Conservation (phyloP, 176 grass and related monocot genomes). For the Bolboschoenus planiculmis region DNA sequence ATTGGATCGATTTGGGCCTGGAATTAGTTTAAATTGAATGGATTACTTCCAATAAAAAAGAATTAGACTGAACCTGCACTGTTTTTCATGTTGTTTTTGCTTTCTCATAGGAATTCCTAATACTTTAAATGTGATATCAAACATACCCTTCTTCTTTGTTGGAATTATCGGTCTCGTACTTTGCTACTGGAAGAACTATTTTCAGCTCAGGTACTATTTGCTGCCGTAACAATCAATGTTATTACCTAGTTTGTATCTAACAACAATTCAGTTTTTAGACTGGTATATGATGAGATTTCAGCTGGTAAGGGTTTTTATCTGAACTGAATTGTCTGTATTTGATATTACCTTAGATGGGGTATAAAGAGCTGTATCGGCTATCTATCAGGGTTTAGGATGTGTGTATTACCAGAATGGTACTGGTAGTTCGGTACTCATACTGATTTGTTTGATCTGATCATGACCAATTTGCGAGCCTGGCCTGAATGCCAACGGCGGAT, state of each 20-base stretch:
- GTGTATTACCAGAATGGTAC: neutral
- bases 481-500: neutral
- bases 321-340: neutral
- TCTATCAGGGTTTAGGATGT: neutral
- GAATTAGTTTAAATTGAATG: neutral
- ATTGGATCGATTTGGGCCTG: neutral
- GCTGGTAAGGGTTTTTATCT: neutral
- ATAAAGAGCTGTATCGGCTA: neutral
- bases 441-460: neutral
- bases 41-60: no score
- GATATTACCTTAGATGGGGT: neutral
- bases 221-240: neutral
- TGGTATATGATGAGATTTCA: neutral
- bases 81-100: neutral
- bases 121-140: constrained; percentile 83
- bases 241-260: neutral
- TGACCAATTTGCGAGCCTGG: neutral
- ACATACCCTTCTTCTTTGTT: constrained; percentile 83
- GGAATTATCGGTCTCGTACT: constrained; percentile 50
- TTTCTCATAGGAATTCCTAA: constrained; percentile 70
- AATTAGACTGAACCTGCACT: no score
- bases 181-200: constrained; percentile 67
- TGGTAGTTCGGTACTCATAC: neutral
- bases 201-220: constrained; percentile 55
- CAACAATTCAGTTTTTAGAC: neutral